Conservation (phyloP, 2,329 filamentous ascomycete genomes). For the Lasiodiplodia hormozganensis region DNA sequence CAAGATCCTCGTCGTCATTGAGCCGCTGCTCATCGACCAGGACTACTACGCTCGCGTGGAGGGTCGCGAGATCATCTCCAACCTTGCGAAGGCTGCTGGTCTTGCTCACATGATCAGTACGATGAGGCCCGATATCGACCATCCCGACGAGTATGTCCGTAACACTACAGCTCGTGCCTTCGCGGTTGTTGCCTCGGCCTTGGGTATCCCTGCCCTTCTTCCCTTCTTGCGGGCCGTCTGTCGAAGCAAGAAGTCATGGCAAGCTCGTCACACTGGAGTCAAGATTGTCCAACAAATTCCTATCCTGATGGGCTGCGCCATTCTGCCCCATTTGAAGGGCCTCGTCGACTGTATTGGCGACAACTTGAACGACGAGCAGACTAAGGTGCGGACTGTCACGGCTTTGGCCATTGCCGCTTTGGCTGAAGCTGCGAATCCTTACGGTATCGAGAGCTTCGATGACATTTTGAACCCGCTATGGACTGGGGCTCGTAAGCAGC, state of each 20-base stretch:
- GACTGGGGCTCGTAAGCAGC: constrained; percentile 95
- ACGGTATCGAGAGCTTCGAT: constrained; percentile 98
- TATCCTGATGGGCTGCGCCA: constrained; percentile 97
- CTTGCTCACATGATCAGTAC: constrained; percentile 99
- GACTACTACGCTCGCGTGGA: constrained; percentile 99
- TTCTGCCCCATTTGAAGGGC: constrained; percentile 93
- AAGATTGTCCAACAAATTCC: constrained; percentile 99
- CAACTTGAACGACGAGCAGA: constrained; percentile 96
- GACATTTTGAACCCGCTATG: constrained; percentile 96
- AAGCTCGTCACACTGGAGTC: constrained; percentile 95
- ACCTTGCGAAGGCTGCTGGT: constrained; percentile 94
- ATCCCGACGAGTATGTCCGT: constrained; percentile 96
- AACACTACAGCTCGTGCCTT: constrained; percentile 98
- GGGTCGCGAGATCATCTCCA: constrained; percentile 98
- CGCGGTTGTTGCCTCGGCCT: constrained; percentile 92
- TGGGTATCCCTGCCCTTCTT: constrained; percentile 92
- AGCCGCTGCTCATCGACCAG: constrained; percentile 98
- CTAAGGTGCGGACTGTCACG: constrained; percentile 95
- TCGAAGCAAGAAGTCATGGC: constrained; percentile 98
- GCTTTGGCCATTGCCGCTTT: constrained; percentile 93
- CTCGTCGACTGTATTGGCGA: constrained; percentile 95
- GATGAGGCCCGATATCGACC: constrained; percentile 98
- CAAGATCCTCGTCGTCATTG: constrained; percentile 98
- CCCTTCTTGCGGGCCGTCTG: constrained; percentile 96
- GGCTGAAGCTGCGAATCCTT: constrained; percentile 95